Base-by-base conservation (phyloP, 176 grass and related monocot species). In the Lolium multiflorum region DNA sequence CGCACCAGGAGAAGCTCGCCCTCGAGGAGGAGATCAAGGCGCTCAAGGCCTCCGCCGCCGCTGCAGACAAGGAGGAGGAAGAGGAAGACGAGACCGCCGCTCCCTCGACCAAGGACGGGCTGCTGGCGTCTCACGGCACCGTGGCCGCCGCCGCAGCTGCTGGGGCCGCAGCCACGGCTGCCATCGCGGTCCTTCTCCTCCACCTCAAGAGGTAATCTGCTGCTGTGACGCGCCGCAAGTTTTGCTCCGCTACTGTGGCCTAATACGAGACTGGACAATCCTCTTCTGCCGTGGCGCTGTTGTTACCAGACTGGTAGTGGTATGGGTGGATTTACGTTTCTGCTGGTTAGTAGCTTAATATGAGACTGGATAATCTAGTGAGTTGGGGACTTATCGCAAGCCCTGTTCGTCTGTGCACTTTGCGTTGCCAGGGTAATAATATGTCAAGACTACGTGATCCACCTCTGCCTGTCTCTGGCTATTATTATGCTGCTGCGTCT, bases 131-230 rank as follows among this genome's bases (percentile, higher is more conserved):
- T 39, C 85, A 20, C 39, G 79, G 31, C 28, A 44, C 69, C 50
- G 49, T 84, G 76, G 89, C 85, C 7, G 85, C 80, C 5, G 88
- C 81, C 14, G 87, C 91, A 28, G 84, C 80, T 25, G 91, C 80
- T 48, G 91, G 84, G 31, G 84, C 59, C 7, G 84, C 81, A 18
- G 70, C 43, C 35, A 80, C 84, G 5, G 88, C 60, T 3, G 84
- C 57, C 39, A 74, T 87, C 25, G 76, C 80, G 0, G 69, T 60
- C 9, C 47, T 87, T 56, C 31, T 84, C 61, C 25, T 93, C 41
- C 65, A 62, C 61, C 87, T 65, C 54, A 92, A 89, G 87, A 86
- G 83, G 83, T 92, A 86, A 91, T 85, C 69, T 77, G 82, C 61
- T 85, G 85, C 81, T 75, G 39, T 9, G 20, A 52, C 12, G 69